Percentiles rank a stretch among this genome's conserved stretches.
Evolutionary conservation across 495 filamentous ascomycete genomes (phyloP).

Genomic region (Xylaria telfairii): DNA sequence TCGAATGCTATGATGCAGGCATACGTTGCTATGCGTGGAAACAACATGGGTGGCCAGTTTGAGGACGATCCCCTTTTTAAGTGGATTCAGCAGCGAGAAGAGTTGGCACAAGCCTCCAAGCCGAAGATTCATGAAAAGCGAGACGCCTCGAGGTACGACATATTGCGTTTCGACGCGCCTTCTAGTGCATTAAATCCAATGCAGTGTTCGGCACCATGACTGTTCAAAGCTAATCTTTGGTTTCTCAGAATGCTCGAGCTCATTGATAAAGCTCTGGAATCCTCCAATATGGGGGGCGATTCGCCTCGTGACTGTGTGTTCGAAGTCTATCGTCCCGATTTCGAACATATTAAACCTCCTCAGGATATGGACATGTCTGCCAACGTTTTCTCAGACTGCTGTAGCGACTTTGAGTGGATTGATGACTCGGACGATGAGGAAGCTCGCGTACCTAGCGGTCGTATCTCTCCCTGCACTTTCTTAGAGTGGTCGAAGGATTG

Average conservation of each 20-base stretch:
- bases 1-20: conserved; percentile 32
- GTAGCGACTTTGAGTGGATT: conserved; percentile 16
- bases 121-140: conserved; percentile 11
- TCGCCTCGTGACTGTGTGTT: conserved; percentile 28
- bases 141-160: conserved; percentile 25
- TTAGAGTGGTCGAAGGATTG: conserved; percentile 26
- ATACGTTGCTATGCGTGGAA: conserved; percentile 37
- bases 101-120: not conserved
- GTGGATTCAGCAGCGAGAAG: conserved; percentile 24
- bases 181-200: too few relatives aligned
- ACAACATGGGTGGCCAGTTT: conserved; percentile 3
- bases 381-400: conserved; percentile 5
- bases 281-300: conserved; percentile 24
- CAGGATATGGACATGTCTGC: conserved; percentile 25
- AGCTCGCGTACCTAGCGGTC: conserved; percentile 20
- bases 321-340: conserved; percentile 23
- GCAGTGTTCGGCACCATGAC: not conserved
- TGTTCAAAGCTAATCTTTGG: not conserved
- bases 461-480: conserved; percentile 36
- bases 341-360: conserved; percentile 23
- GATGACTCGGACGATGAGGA: conserved; percentile 35
- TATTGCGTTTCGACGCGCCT: not conserved
- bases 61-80: conserved; percentile 26
- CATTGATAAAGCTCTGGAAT: conserved; percentile 27
- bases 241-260: conserved; percentile 26